phyloP scores from a whole-genome alignment of 331 rosid genomes.

The Ulmus americana region DNA sequence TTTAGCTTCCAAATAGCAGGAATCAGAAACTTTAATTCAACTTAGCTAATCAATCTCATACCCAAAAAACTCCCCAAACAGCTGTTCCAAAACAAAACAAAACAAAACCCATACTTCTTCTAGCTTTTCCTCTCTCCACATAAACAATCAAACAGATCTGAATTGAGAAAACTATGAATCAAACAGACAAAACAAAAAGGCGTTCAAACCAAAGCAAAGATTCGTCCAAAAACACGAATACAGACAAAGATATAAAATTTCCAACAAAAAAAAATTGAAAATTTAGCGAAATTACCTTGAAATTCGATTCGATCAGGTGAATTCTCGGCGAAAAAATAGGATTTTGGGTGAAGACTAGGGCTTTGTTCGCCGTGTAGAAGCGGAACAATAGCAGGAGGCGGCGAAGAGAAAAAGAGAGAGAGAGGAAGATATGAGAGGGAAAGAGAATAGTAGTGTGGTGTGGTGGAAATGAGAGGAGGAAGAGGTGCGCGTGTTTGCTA shows the following conservation, averaged over 20 bases:
- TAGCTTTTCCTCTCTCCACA: background rate
- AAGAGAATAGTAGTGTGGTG: conserved; percentile 16
- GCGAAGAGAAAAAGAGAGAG: conserved; percentile 15
- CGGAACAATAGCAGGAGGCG: background rate
- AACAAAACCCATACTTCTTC: background rate
- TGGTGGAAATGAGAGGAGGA: conserved; percentile 18
- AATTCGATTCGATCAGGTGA: background rate
- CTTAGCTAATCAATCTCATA: conserved; percentile 3
- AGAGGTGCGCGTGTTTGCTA: conserved; percentile 13
- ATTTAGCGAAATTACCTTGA: conserved; percentile 17
- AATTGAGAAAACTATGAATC: conserved; percentile 6
- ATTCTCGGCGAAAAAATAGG: background rate
- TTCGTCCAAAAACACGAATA: background rate
- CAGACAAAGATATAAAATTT: background rate
- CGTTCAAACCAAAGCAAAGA: conserved; percentile 13
- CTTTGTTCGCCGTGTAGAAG: conserved; percentile 14
- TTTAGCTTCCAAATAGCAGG: background rate
- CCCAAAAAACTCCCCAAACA: background rate
- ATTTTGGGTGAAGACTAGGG: conserved; percentile 16
- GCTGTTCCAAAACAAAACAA: background rate
- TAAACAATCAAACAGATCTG: conserved; percentile 9
- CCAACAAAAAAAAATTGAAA: background rate
- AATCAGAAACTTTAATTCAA: background rate
- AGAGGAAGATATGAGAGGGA: conserved; percentile 11
- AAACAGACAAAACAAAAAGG: background rate